Percentiles rank a stretch among this genome's conserved stretches.
Conservation (phyloP, 805 yeast species). For the Yarrowia sp. region DNA sequence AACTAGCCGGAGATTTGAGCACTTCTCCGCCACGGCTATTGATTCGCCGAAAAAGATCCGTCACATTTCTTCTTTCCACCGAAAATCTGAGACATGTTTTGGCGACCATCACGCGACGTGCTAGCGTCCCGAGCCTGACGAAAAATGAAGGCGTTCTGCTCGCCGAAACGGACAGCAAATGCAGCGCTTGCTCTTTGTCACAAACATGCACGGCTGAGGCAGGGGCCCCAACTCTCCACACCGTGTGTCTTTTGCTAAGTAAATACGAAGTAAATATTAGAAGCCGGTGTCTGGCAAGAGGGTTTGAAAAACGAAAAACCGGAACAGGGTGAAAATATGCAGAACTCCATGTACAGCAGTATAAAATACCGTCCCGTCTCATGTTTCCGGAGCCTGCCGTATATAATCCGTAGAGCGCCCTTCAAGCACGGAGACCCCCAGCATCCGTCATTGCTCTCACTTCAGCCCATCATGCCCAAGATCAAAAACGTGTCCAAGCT, state of each 20-base stretch:
- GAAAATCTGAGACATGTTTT: too few relatives aligned
- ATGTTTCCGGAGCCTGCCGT: neutral
- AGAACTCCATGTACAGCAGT: neutral
- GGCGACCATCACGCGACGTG: too few relatives aligned
- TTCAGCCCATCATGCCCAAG: constrained; percentile 16
- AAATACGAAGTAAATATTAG: neutral
- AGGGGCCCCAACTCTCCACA: constrained; percentile 20
- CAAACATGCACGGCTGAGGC: constrained; percentile 8
- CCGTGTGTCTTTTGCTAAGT: neutral
- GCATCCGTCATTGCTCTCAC: too few relatives aligned
- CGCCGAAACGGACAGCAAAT: too few relatives aligned
- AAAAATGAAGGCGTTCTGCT: too few relatives aligned
- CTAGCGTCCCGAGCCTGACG: too few relatives aligned
- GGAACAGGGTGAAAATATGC: neutral
- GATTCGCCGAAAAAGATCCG: neutral
- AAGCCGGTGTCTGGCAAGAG: neutral
- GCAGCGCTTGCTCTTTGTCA: neutral
- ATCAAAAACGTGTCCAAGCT: constrained; percentile 21
- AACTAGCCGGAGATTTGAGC: neutral
- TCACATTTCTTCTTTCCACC: too few relatives aligned
- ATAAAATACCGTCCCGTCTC: neutral
- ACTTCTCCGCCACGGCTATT: neutral
- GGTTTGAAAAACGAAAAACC: neutral
- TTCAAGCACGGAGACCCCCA: too few relatives aligned
- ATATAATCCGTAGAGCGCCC: constrained; percentile 5